Conservation (phyloP, 148 eudicot species). For the Beta vulgaris region DNA sequence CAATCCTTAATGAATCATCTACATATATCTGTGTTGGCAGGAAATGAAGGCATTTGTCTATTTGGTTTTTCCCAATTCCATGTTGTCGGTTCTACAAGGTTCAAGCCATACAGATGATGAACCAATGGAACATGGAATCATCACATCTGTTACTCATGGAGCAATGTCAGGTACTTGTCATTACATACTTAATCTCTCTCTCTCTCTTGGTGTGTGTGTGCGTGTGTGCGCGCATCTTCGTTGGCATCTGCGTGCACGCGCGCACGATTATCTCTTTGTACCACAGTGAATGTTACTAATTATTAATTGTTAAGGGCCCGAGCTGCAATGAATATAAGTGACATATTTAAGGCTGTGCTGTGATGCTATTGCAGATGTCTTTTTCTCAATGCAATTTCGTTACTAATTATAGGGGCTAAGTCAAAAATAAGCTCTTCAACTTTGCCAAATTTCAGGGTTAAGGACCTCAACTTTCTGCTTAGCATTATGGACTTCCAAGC, state of each 20-base stretch:
- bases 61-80: slow-evolving; percentile 68
- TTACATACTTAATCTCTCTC: background rate
- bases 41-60: slow-evolving; percentile 77
- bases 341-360: background rate
- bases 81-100: slow-evolving; percentile 47
- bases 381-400: background rate
- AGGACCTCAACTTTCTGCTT: too few relatives aligned
- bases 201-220: background rate
- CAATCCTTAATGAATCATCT: background rate
- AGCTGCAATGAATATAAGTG: background rate
- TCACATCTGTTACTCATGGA: slow-evolving; percentile 83
- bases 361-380: background rate
- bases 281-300: background rate
- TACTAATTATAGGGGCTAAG: too few relatives aligned
- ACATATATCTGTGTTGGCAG: slow-evolving; percentile 41
- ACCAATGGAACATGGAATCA: slow-evolving; percentile 58
- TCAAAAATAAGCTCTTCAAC: too few relatives aligned
- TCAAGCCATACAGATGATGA: slow-evolving; percentile 42
- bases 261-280: background rate
- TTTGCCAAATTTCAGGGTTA: too few relatives aligned
- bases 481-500: too few relatives aligned
- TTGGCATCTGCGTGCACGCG: background rate
- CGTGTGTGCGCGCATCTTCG: background rate
- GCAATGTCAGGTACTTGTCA: slow-evolving; percentile 65
- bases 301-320: background rate